A percentile compares a stretch with the other conserved stretches of the same genome.
phyloP scores from a whole-genome alignment of 2,329 filamentous ascomycete species.

The Grosmannia huntii region DNA sequence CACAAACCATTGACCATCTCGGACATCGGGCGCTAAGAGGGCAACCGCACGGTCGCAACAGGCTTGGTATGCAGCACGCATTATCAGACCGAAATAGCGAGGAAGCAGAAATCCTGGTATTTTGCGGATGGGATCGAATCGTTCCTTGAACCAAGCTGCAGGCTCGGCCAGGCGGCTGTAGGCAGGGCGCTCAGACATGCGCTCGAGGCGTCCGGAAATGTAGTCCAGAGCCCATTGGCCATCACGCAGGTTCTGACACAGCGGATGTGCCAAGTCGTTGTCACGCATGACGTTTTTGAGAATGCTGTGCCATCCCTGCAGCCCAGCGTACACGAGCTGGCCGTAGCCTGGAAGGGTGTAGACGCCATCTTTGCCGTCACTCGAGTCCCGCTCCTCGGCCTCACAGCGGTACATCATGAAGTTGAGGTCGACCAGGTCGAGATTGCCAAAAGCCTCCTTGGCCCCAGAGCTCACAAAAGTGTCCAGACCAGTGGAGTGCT shows the following conservation, averaged over 20 bases:
- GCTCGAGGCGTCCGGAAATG: conserved; percentile 64
- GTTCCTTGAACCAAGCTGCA: conserved; percentile 66
- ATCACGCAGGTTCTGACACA: conserved; percentile 84
- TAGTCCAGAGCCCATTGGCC: conserved; percentile 92
- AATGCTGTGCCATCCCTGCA: conserved; percentile 98
- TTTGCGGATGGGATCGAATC: conserved; percentile 73
- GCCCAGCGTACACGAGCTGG: conserved; percentile 78
- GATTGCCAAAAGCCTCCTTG: conserved; percentile 60
- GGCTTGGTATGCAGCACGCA: conserved; percentile 78
- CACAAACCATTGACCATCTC: conserved; percentile 74
- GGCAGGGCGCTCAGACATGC: conserved; percentile 49
- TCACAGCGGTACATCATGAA: conserved; percentile 86
- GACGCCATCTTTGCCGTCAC: conserved; percentile 67
- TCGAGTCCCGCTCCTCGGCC: conserved; percentile 71
- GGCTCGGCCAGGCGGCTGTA: conserved; percentile 52
- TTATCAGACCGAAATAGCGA: conserved; percentile 80
- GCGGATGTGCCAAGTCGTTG: conserved; percentile 83
- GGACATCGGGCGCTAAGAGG: conserved; percentile 66
- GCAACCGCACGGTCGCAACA: conserved; percentile 67
- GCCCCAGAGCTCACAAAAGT: conserved; percentile 75
- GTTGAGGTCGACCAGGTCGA: conserved; percentile 75
- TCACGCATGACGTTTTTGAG: conserved; percentile 71
- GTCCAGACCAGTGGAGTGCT: conserved; percentile 74
- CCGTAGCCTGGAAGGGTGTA: conserved; percentile 80
- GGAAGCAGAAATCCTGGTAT: conserved; percentile 85